These are phyloP conservation scores for Alternaria brassicae DNA, from an alignment of 2,329 filamentous ascomycete genomes.

Conservation along the genomic window DNA sequence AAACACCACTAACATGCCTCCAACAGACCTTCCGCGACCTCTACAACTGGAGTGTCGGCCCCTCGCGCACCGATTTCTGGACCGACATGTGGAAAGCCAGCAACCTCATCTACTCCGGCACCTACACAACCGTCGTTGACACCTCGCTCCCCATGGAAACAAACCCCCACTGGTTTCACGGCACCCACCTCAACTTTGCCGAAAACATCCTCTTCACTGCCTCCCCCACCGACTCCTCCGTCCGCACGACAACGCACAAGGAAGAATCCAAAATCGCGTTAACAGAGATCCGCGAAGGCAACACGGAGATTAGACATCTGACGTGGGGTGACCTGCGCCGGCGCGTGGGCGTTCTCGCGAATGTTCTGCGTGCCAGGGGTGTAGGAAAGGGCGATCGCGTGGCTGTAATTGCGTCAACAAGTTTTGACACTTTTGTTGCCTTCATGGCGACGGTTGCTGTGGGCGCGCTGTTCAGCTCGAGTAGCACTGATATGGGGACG, in stretches of 20 bases:
- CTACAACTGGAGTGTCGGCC: constrained; percentile 70
- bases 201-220: constrained; percentile 77
- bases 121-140: constrained; percentile 64
- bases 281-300: constrained; percentile 76
- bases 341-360: constrained; percentile 65
- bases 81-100: constrained; percentile 40
- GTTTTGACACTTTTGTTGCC: constrained; percentile 74
- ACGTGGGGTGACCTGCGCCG: constrained; percentile 72
- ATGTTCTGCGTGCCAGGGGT: constrained; percentile 71
- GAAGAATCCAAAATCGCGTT: constrained; percentile 74
- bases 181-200: constrained; percentile 76
- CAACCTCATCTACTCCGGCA: constrained; percentile 42
- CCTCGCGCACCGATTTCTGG: constrained; percentile 60
- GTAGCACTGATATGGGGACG: constrained; percentile 83
- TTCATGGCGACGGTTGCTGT: constrained; percentile 74
- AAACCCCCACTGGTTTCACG: constrained; percentile 79
- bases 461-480: constrained; percentile 77
- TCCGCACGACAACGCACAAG: constrained; percentile 65
- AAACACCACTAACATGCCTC: neutral
- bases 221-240: constrained; percentile 51
- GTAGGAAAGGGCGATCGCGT: constrained; percentile 75
- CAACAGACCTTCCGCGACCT: constrained; percentile 71
- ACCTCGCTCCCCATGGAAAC: constrained; percentile 72
- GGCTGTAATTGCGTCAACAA: constrained; percentile 77
- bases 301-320: constrained; percentile 59